Evolutionary conservation across 805 yeast species (phyloP).

Genomic region (Ogataea salicorniae): DNA sequence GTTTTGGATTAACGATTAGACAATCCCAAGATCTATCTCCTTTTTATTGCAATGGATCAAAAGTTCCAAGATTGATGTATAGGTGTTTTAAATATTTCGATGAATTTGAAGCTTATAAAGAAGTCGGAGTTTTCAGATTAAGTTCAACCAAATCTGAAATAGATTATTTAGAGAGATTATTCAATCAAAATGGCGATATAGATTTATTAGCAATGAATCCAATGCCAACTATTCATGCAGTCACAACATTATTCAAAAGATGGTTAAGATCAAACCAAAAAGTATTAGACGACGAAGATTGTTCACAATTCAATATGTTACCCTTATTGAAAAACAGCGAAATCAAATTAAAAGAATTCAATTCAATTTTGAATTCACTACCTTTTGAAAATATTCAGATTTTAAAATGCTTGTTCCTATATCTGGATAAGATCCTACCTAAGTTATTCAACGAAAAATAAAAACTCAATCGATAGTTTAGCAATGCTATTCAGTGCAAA

Average conservation of each 20-base stretch:
- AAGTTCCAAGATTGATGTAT: conserved; percentile 64
- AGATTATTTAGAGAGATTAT: conserved; percentile 10
- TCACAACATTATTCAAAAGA: conserved; percentile 74
- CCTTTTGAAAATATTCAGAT: conserved; percentile 52
- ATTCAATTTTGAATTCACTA: conserved; percentile 32
- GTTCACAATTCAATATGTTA: conserved; percentile 24
- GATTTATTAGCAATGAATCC: conserved; percentile 8
- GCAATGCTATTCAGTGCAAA: conserved; percentile 25
- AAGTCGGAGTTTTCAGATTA: conserved; percentile 81
- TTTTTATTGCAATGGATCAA: conserved; percentile 36
- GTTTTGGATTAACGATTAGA: conserved; percentile 57
- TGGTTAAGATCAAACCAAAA: conserved; percentile 54
- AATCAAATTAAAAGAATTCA: conserved; percentile 23
- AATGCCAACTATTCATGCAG: conserved; percentile 66
- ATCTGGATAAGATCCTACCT: conserved; percentile 56
- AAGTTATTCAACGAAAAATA: conserved; percentile 51
- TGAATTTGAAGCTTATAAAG: conserved; percentile 57
- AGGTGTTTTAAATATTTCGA: conserved; percentile 66
- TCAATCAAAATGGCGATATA: conserved; percentile 12
- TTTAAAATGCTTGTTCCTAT: conserved; percentile 54
- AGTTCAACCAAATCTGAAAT: conserved; percentile 38
- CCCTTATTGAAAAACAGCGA: conserved; percentile 49
- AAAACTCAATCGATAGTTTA: conserved; percentile 71
- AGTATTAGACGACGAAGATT: conserved; percentile 10
- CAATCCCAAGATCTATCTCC: conserved; percentile 46